Percentiles rank a stretch among this genome's conserved stretches.
Conservation (phyloP, 208 protist species). For the Phytomonas sp. region DNA sequence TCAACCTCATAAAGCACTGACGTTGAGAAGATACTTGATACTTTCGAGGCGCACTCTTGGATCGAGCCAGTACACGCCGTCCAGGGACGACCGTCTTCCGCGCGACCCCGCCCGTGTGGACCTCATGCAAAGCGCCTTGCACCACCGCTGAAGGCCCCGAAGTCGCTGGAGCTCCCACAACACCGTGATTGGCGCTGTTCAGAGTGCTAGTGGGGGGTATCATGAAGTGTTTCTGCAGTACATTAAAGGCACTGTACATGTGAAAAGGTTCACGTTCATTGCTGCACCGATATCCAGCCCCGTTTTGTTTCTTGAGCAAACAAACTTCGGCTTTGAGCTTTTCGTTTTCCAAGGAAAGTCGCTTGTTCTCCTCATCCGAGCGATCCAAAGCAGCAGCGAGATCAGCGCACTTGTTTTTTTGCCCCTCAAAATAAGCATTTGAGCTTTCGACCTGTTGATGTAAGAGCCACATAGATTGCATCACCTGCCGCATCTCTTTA, state of each 20-base stretch:
- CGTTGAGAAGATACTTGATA: neutral
- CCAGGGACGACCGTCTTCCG: neutral
- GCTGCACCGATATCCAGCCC: neutral
- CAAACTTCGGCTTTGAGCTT: neutral
- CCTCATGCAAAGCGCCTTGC: neutral
- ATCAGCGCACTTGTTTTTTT: neutral
- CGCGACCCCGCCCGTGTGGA: neutral
- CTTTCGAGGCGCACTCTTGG: neutral
- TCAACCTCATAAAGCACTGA: neutral
- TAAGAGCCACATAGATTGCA: neutral
- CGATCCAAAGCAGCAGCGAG: constrained; percentile 1
- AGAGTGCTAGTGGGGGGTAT: neutral
- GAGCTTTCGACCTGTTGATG: constrained; percentile 5
- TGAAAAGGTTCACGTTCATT: neutral
- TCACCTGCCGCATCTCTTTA: constrained; percentile 2
- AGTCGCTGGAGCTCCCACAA: neutral
- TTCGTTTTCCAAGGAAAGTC: neutral
- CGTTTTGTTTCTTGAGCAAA: neutral
- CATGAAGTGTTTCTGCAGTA: neutral
- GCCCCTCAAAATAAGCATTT: neutral
- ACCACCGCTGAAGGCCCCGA: neutral
- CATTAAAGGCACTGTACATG: neutral
- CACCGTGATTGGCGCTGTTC: neutral
- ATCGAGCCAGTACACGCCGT: neutral
- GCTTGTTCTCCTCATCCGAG: constrained; percentile 2